A percentile compares a stretch with the other conserved stretches of the same genome.
Evolutionary conservation across 331 rosid genomes (phyloP).

Genomic region (Pyracantha coccinea): DNA sequence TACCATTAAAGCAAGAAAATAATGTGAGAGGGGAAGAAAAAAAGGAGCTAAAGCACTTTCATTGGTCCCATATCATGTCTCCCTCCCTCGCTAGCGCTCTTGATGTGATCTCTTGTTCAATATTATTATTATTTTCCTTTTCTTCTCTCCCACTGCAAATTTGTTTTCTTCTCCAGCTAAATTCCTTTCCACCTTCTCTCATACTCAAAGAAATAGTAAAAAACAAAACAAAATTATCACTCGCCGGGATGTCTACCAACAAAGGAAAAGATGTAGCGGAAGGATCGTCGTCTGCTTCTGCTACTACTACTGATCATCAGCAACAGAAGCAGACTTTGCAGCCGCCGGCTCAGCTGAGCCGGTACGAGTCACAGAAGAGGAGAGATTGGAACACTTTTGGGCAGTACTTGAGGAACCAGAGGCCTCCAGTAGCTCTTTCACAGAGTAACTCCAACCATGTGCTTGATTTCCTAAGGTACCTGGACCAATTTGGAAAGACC

Average conservation of each 20-base stretch:
- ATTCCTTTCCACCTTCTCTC: not conserved
- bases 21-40: conserved; percentile 52
- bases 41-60: conserved; percentile 70
- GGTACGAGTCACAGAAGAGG: conserved; percentile 77
- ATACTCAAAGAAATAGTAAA: not conserved
- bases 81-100: conserved; percentile 38
- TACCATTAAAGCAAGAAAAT: conserved; percentile 83
- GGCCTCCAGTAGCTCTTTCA: conserved; percentile 65
- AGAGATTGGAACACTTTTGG: conserved; percentile 94
- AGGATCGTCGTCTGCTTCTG: conserved; percentile 50
- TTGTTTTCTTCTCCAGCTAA: conserved; percentile 5
- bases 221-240: not conserved
- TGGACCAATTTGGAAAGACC: conserved; percentile 83
- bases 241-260: conserved; percentile 39
- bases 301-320: not conserved
- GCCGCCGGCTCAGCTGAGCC: conserved; percentile 40
- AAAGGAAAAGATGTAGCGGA: conserved; percentile 71
- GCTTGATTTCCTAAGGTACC: conserved; percentile 57
- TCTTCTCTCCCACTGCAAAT: conserved; percentile 1
- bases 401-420: conserved; percentile 70
- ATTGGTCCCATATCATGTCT: conserved; percentile 74
- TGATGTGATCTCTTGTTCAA: conserved; percentile 61
- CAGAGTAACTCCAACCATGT: conserved; percentile 70
- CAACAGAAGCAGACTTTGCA: conserved; percentile 10
- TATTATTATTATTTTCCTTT: conserved; percentile 19